A percentile compares a stretch with the other conserved stretches of the same genome.
These are phyloP conservation scores for Dalbergia cultrata DNA, from an alignment of 306 rosid species.

Conservation along the genomic window DNA sequence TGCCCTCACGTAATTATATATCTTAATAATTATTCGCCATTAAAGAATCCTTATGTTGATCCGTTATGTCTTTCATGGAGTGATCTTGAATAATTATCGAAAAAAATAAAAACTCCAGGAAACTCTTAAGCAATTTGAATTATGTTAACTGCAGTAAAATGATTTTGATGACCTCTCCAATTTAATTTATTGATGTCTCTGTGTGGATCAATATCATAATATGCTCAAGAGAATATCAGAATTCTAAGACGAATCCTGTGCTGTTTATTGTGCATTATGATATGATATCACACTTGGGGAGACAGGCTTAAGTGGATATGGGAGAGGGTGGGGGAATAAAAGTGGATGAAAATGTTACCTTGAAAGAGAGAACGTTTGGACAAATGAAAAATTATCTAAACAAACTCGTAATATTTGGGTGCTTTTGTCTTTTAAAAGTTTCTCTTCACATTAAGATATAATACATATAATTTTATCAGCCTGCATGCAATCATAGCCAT, in stretches of 20 bases:
- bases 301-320: slow-evolving; percentile 15
- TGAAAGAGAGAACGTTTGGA: no score
- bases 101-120: no score
- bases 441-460: background rate
- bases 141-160: background rate
- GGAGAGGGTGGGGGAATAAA: background rate
- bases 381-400: no score
- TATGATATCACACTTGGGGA: background rate
- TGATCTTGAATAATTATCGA: no score
- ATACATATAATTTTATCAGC: background rate
- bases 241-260: slow-evolving; percentile 31
- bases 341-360: background rate
- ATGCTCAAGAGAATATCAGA: background rate
- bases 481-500: slow-evolving; percentile 23
- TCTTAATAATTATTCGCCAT: background rate
- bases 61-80: no score
- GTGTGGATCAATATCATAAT: background rate
- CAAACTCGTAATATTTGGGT: background rate
- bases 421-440: no score
- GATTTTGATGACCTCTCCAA: background rate
- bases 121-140: background rate
- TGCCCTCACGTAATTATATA: background rate
- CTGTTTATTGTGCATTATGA: slow-evolving; percentile 18
- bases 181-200: background rate
- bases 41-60: background rate